phyloP scores from a whole-genome alignment of 768 basidiomycete genomes.

The Rubroboletus satanas region DNA sequence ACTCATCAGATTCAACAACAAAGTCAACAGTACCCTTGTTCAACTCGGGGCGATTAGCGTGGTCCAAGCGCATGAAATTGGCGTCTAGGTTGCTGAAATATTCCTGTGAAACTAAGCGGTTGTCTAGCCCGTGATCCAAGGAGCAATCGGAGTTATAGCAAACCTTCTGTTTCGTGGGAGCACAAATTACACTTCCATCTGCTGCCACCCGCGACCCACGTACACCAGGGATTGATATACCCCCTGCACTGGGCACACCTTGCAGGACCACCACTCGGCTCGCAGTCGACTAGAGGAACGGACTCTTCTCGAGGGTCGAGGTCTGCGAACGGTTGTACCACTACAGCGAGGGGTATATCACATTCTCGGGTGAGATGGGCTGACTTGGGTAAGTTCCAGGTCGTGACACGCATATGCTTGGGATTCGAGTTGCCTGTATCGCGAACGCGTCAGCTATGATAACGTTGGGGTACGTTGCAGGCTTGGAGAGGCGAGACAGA shows the following conservation, averaged over 20 bases:
- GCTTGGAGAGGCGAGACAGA: not conserved
- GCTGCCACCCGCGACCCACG: constrained; percentile 76
- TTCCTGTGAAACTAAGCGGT: constrained; percentile 58
- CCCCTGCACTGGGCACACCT: constrained; percentile 82
- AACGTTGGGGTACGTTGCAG: not conserved
- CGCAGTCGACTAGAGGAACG: constrained; percentile 73
- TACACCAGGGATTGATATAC: constrained; percentile 94
- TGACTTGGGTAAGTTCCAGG: constrained; percentile 83
- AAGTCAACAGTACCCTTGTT: constrained; percentile 92
- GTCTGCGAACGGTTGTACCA: constrained; percentile 89
- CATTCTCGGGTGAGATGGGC: constrained; percentile 78
- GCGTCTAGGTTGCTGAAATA: constrained; percentile 85
- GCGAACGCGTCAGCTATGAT: constrained; percentile 14
- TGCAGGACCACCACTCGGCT: constrained; percentile 73
- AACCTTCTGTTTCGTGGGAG: constrained; percentile 78
- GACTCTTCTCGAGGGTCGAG: constrained; percentile 74
- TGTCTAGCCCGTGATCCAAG: constrained; percentile 4
- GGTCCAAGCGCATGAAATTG: constrained; percentile 74
- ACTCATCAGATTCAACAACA: constrained; percentile 64
- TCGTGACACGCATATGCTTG: constrained; percentile 83
- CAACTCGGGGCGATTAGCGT: constrained; percentile 78
- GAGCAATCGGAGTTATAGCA: constrained; percentile 21
- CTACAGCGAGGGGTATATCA: constrained; percentile 76
- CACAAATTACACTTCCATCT: constrained; percentile 95
- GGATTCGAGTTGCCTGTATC: constrained; percentile 81